phyloP scores from a whole-genome alignment of 176 grass and related monocot species.

The Eleusine indica region DNA sequence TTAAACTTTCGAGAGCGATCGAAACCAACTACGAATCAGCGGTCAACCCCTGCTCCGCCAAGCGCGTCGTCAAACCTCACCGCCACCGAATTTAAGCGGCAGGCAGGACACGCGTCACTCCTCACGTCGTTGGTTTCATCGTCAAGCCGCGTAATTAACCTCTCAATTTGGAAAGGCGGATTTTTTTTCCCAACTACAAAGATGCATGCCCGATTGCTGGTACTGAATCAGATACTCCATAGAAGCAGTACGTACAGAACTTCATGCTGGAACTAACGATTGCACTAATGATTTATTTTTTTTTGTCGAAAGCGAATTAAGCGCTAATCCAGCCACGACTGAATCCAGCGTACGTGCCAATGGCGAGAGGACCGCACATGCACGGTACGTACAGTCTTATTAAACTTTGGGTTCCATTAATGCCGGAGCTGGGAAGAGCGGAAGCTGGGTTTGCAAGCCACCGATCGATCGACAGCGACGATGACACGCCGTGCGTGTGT shows the following conservation, averaged over 20 bases:
- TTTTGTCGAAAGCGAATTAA: constrained; percentile 2
- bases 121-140: not conserved
- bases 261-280: not conserved
- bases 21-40: not conserved
- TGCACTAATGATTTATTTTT: not conserved
- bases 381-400: not conserved
- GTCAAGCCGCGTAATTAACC: not conserved
- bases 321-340: not conserved
- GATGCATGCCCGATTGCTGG: no score
- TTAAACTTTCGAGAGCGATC: not conserved
- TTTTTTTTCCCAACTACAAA: no score
- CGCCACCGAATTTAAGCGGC: not conserved
- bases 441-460: constrained; percentile 36
- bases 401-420: constrained; percentile 8
- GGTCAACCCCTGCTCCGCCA: constrained; percentile 2
- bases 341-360: not conserved
- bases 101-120: not conserved
- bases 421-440: not conserved
- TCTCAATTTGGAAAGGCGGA: no score
- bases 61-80: constrained; percentile 23
- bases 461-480: not conserved
- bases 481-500: constrained; percentile 21
- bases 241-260: not conserved
- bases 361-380: not conserved
- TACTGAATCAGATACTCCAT: no score